These are phyloP conservation scores for Polygonum aviculare DNA, from an alignment of 148 eudicot species.

Conservation along the genomic window DNA sequence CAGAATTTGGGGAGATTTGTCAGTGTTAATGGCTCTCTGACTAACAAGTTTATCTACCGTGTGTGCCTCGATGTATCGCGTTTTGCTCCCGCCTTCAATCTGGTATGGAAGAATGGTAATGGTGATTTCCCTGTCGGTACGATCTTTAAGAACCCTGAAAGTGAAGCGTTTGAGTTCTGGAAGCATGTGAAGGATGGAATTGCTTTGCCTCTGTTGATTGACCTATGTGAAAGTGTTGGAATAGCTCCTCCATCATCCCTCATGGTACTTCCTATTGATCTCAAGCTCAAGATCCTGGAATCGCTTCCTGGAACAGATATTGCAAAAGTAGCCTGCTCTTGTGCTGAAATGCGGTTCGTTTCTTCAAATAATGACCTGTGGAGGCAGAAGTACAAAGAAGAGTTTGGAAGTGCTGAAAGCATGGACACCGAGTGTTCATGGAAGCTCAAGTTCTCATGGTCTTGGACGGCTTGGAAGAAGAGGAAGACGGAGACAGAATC, in stretches of 20 bases:
- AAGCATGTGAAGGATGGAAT: constrained; percentile 66
- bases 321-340: constrained; percentile 50
- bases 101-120: constrained; percentile 49
- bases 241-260: constrained; percentile 66
- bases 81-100: constrained; percentile 44
- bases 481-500: constrained; percentile 18
- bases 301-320: constrained; percentile 49
- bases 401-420: constrained; percentile 36
- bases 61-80: constrained; percentile 48
- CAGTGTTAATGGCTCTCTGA: constrained; percentile 48
- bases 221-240: constrained; percentile 60
- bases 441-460: constrained; percentile 45
- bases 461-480: constrained; percentile 40
- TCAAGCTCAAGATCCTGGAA: constrained; percentile 69
- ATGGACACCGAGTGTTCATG: constrained; percentile 25
- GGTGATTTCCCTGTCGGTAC: constrained; percentile 21
- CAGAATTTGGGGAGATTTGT: constrained; percentile 55
- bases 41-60: constrained; percentile 26
- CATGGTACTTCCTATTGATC: constrained; percentile 65
- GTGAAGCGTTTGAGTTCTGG: constrained; percentile 78
- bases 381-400: constrained; percentile 56
- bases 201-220: constrained; percentile 68
- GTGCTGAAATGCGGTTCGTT: constrained; percentile 53
- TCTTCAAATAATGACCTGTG: constrained; percentile 57
- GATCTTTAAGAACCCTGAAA: constrained; percentile 22